Evolutionary conservation across 2,329 filamentous ascomycete genomes (phyloP).

Genomic region (Fusarium sp.): DNA sequence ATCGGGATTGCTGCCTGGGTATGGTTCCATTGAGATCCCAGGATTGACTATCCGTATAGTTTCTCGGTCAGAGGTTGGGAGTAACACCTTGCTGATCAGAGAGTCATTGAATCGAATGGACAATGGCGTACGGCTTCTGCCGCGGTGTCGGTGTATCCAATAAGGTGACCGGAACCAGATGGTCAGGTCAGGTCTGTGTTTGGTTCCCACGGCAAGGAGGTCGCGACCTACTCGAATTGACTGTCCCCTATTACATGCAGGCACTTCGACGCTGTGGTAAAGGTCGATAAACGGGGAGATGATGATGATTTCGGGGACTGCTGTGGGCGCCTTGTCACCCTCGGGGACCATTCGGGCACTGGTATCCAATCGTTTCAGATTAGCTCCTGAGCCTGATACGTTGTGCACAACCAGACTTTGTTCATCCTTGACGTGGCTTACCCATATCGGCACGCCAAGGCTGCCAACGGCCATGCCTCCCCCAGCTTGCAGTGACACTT

Average conservation of each 20-base stretch:
- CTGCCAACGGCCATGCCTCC: conserved; percentile 15
- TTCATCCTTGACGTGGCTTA: conserved; percentile 27
- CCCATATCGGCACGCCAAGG: conserved; percentile 17
- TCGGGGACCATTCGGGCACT: conserved; percentile 24
- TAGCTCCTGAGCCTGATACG: conserved; percentile 21
- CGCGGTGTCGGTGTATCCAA: neutral
- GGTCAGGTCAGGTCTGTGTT: neutral
- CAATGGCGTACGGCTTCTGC: neutral
- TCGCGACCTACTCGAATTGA: neutral
- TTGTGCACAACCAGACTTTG: conserved; percentile 5
- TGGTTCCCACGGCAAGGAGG: neutral
- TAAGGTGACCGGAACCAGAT: neutral
- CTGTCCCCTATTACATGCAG: conserved; percentile 1
- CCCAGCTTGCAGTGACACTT: conserved; percentile 1
- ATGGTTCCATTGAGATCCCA: neutral
- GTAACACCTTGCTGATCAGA: neutral
- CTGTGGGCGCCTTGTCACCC: conserved; percentile 26
- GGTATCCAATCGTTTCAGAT: conserved; percentile 32
- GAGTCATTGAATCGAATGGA: neutral
- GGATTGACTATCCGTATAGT: neutral
- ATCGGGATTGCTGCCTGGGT: neutral
- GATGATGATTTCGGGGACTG: conserved; percentile 19
- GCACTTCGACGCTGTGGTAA: neutral
- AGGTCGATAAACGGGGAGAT: neutral
- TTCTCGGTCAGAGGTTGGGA: neutral